A percentile compares a stretch with the other conserved stretches of the same genome.
Conservation (phyloP, 371 early-diverging fungal species). For the Choanephora cucurbitarum region DNA sequence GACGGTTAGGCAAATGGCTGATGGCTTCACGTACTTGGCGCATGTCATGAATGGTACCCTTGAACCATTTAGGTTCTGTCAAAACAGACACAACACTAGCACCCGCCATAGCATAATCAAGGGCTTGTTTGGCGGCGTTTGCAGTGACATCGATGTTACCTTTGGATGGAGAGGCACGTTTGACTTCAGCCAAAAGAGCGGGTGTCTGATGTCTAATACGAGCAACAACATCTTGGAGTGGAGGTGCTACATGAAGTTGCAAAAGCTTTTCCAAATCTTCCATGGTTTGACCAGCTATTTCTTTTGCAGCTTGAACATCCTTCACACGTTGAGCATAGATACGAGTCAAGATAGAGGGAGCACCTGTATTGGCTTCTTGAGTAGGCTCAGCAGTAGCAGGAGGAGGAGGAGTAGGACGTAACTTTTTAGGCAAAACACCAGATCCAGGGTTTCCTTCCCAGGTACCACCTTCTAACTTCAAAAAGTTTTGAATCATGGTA, state of each 20-base stretch:
- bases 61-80: conserved; percentile 98
- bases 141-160: conserved; percentile 83
- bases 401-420: conserved; percentile 11
- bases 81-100: conserved; percentile 94
- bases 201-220: conserved; percentile 61
- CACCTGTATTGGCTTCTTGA: conserved; percentile 10
- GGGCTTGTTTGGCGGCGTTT: conserved; percentile 85
- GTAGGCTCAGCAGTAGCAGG: background rate
- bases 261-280: conserved; percentile 71
- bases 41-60: conserved; percentile 90
- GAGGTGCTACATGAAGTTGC: conserved; percentile 73
- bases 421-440: conserved; percentile 43
- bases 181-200: conserved; percentile 94
- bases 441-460: conserved; percentile 78
- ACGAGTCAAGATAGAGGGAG: conserved; percentile 61
- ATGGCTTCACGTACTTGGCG: conserved; percentile 78
- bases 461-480: conserved; percentile 79
- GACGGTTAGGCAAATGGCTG: conserved; percentile 69
- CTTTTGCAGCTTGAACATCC: conserved; percentile 76
- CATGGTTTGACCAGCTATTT: conserved; percentile 73
- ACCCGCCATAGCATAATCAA: conserved; percentile 85
- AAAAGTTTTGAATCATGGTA: conserved; percentile 85
- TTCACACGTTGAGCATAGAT: conserved; percentile 78
- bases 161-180: conserved; percentile 97
- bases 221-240: conserved; percentile 73